These are phyloP conservation scores for Mucor sp. DNA, from an alignment of 371 early-diverging fungal genomes.

Conservation along the genomic window DNA sequence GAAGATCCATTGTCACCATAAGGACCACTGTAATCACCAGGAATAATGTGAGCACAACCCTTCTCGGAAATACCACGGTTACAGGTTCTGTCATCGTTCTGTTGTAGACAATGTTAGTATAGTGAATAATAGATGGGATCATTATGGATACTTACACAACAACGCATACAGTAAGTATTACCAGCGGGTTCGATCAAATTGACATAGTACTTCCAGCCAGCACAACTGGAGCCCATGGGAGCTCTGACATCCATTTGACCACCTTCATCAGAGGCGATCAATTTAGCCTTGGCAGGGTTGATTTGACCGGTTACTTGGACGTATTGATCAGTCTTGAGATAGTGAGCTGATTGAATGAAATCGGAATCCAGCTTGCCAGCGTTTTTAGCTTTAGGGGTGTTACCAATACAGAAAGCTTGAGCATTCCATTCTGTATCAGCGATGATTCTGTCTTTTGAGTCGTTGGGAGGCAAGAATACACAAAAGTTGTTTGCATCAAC, in stretches of 20 bases:
- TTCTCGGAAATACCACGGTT: constrained; percentile 52
- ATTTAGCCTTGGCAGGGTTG: constrained; percentile 39
- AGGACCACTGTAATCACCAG: constrained; percentile 59
- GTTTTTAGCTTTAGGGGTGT: constrained; percentile 36
- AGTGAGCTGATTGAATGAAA: constrained; percentile 53
- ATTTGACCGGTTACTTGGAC: constrained; percentile 62
- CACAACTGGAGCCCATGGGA: constrained; percentile 48
- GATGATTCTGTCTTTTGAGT: constrained; percentile 32
- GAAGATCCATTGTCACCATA: constrained; percentile 3
- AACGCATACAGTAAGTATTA: constrained; percentile 54
- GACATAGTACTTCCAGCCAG: constrained; percentile 52
- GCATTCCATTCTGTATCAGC: constrained; percentile 55
- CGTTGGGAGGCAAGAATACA: constrained; percentile 55
- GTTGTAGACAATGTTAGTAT: background rate
- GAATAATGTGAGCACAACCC: constrained; percentile 55
- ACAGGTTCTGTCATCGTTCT: constrained; percentile 42
- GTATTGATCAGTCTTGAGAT: constrained; percentile 40
- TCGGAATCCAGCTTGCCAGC: constrained; percentile 40
- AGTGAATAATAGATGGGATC: background rate
- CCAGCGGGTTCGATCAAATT: constrained; percentile 54
- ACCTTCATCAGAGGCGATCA: constrained; percentile 46
- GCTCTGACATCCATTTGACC: constrained; percentile 56
- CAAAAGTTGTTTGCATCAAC: constrained; percentile 50
- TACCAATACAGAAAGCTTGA: constrained; percentile 55
- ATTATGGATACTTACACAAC: constrained; percentile 45